A percentile compares a stretch with the other conserved stretches of the same genome.
phyloP scores from a whole-genome alignment of 148 eudicot species.

The Rheum nobile region DNA sequence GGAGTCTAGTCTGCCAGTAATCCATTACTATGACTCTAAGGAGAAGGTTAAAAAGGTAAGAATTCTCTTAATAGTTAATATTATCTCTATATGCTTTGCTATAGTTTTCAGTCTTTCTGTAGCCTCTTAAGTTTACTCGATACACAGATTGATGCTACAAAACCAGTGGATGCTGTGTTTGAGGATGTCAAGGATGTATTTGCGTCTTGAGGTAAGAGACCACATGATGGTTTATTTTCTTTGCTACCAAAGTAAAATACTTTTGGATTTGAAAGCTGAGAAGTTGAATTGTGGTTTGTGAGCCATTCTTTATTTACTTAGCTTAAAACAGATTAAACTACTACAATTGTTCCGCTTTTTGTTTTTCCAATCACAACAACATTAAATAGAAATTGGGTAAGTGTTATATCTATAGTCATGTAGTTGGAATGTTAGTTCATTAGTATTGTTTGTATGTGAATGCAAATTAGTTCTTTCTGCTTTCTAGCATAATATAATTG shows the following conservation, averaged over 20 bases:
- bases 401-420: not conserved
- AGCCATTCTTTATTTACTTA: not conserved
- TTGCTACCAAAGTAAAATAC: not conserved
- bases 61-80: not conserved
- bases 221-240: not conserved
- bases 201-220: slow-evolving; percentile 5
- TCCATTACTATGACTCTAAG: slow-evolving; percentile 21
- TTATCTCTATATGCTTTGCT: not conserved
- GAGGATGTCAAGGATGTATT: slow-evolving; percentile 12
- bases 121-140: not conserved
- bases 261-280: not conserved
- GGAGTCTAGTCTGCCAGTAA: slow-evolving; percentile 32
- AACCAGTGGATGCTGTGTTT: slow-evolving; percentile 10
- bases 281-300: not conserved
- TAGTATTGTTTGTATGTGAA: not conserved
- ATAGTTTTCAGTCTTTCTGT: not conserved
- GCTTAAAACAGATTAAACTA: not conserved
- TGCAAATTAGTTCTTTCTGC: not conserved
- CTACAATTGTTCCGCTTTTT: too few species aligned
- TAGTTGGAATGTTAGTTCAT: not conserved
- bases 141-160: slow-evolving; percentile 10
- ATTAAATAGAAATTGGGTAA: too few species aligned
- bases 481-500: not conserved
- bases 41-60: slow-evolving; percentile 31
- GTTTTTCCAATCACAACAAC: too few species aligned